A percentile compares a stretch with the other conserved stretches of the same genome.
Conservation (phyloP, 768 basidiomycete genomes). For the Asterophora lycoperdoides region DNA sequence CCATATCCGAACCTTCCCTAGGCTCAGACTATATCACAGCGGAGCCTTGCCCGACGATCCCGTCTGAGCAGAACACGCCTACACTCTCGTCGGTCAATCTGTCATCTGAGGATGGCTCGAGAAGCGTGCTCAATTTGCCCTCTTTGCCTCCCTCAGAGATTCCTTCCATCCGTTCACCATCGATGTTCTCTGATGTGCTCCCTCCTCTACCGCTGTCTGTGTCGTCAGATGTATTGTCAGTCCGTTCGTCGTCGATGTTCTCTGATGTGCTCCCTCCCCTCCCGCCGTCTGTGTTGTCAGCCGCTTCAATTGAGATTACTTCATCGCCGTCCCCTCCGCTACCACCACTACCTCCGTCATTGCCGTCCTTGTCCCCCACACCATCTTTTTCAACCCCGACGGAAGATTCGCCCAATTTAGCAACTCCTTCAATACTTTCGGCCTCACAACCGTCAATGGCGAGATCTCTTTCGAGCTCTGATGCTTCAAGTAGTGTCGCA, state of each 20-base stretch:
- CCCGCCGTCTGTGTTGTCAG: slow-evolving; percentile 11
- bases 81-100: slow-evolving; percentile 32
- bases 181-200: slow-evolving; percentile 11
- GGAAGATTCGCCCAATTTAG: slow-evolving; percentile 23
- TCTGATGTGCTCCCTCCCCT: slow-evolving; percentile 15
- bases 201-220: slow-evolving; percentile 16
- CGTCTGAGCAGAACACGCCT: slow-evolving; percentile 40
- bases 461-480: slow-evolving; percentile 6
- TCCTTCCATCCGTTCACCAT: slow-evolving; percentile 14
- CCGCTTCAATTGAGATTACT: slow-evolving; percentile 20
- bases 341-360: slow-evolving; percentile 22
- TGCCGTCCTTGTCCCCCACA: slow-evolving; percentile 13
- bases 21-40: slow-evolving; percentile 49
- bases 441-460: slow-evolving; percentile 15
- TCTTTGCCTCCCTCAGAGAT: slow-evolving; percentile 10
- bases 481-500: slow-evolving; percentile 10
- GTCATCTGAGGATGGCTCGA: slow-evolving; percentile 27
- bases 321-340: slow-evolving; percentile 22
- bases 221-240: slow-evolving; percentile 10
- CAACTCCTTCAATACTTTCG: slow-evolving; percentile 30
- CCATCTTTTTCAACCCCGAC: slow-evolving; percentile 14
- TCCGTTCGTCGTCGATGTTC: slow-evolving; percentile 11
- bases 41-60: slow-evolving; percentile 38
- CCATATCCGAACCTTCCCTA: slow-evolving; percentile 23
- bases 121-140: slow-evolving; percentile 18